These are phyloP conservation scores for Solanum etuberosum DNA, from an alignment of 257 asterid genomes.

Conservation along the genomic window DNA sequence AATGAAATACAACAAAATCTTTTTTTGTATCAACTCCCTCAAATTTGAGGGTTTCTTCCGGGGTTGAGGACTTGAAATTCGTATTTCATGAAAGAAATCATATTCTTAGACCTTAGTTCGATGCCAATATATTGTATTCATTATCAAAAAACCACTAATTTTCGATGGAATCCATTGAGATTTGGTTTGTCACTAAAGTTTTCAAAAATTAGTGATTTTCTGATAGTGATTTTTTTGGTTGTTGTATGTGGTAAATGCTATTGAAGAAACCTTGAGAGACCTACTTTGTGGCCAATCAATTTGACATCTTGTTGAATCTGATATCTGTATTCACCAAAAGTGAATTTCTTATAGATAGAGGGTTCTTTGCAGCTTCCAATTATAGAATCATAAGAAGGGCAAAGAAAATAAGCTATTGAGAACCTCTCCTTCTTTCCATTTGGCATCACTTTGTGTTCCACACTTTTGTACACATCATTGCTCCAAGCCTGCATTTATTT, in stretches of 20 bases:
- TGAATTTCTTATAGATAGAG: slow-evolving; percentile 30
- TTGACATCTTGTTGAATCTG: slow-evolving; percentile 46
- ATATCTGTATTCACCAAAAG: slow-evolving; percentile 48
- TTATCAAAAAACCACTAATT: background rate
- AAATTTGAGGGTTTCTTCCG: background rate
- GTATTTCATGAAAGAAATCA: background rate
- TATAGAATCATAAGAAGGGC: slow-evolving; percentile 49
- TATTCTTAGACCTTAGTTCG: background rate
- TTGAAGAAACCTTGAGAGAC: slow-evolving; percentile 39
- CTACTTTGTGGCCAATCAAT: slow-evolving; percentile 44
- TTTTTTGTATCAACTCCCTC: background rate
- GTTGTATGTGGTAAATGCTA: background rate
- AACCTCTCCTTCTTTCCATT: slow-evolving; percentile 47
- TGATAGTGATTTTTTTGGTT: background rate
- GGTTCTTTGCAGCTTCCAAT: slow-evolving; percentile 46
- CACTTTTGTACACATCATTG: slow-evolving; percentile 55
- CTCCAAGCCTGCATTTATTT: slow-evolving; percentile 68
- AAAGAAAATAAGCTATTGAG: slow-evolving; percentile 63
- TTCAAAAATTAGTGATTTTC: background rate
- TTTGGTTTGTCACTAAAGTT: background rate
- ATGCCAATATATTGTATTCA: background rate
- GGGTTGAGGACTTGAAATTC: background rate
- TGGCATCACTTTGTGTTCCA: slow-evolving; percentile 55
- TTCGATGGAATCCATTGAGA: background rate
- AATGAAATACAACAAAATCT: background rate